Percentiles rank a stretch among this genome's conserved stretches.
Conservation (phyloP, 1,284 basidiomycete species). For the Heliocybe sulcata region DNA sequence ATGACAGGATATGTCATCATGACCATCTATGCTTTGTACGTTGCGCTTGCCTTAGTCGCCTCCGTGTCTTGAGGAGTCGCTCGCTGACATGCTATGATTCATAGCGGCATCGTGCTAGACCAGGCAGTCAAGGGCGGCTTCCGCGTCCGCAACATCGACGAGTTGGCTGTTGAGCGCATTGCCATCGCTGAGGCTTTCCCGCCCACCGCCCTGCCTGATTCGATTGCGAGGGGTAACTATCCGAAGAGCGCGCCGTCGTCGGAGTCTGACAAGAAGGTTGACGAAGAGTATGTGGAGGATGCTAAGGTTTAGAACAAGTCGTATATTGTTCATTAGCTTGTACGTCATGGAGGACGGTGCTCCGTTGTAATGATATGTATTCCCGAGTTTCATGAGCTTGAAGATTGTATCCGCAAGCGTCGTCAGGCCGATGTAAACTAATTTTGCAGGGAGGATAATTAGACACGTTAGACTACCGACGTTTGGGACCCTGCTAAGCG, state of each 20-base stretch:
- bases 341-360: not conserved
- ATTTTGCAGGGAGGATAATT: not conserved
- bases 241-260: not conserved
- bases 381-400: not conserved
- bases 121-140: slow-evolving; percentile 43
- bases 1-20: slow-evolving; percentile 53
- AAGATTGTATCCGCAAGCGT: not conserved
- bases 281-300: not conserved
- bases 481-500: slow-evolving; percentile 70
- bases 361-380: not conserved
- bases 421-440: not conserved
- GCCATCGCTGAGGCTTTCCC: slow-evolving; percentile 7
- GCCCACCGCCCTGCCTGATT: not conserved
- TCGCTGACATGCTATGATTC: slow-evolving; percentile 10
- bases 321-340: not conserved
- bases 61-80: too few species aligned
- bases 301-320: not conserved
- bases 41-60: too few species aligned
- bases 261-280: not conserved
- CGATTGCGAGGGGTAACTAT: not conserved
- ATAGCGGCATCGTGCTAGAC: slow-evolving; percentile 44
- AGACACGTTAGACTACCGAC: slow-evolving; percentile 52
- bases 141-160: slow-evolving; percentile 40
- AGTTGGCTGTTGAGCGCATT: slow-evolving; percentile 18
- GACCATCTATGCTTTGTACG: slow-evolving; percentile 47